Evolutionary conservation across 2,329 filamentous ascomycete genomes (phyloP).

Genomic region (Aspergillus intermedius): DNA sequence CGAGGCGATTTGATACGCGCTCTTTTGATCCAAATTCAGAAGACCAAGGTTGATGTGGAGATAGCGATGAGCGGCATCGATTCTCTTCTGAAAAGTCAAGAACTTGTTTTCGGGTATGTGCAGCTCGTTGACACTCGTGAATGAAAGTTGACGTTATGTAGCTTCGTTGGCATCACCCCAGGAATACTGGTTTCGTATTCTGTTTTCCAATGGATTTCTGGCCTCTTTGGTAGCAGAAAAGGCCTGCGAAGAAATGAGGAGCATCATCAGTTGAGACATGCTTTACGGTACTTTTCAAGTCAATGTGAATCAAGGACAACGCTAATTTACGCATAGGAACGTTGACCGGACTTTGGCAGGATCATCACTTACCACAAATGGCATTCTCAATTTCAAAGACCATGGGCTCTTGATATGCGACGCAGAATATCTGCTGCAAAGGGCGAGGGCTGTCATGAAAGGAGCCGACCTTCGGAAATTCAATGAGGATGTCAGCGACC

Average conservation of each 20-base stretch:
- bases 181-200: constrained; percentile 81
- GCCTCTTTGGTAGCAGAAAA: constrained; percentile 62
- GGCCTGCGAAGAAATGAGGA: constrained; percentile 60
- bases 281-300: constrained; percentile 53
- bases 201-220: constrained; percentile 64
- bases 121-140: not conserved
- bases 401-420: constrained; percentile 87
- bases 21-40: constrained; percentile 92
- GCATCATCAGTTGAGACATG: constrained; percentile 65
- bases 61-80: constrained; percentile 95
- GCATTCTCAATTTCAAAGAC: constrained; percentile 80
- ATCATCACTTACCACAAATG: constrained; percentile 63
- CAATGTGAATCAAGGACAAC: not conserved
- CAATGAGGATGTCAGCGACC: constrained; percentile 75
- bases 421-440: constrained; percentile 70
- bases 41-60: constrained; percentile 97
- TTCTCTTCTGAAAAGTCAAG: constrained; percentile 87
- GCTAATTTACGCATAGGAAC: constrained; percentile 45
- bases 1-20: constrained; percentile 82
- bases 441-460: constrained; percentile 63
- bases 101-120: constrained; percentile 73
- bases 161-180: constrained; percentile 90
- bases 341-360: constrained; percentile 74
- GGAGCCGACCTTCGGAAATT: constrained; percentile 75
- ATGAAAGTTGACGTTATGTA: constrained; percentile 13